Conservation (phyloP, 2,329 filamentous ascomycete genomes). For the Clarireedia monteithiana region DNA sequence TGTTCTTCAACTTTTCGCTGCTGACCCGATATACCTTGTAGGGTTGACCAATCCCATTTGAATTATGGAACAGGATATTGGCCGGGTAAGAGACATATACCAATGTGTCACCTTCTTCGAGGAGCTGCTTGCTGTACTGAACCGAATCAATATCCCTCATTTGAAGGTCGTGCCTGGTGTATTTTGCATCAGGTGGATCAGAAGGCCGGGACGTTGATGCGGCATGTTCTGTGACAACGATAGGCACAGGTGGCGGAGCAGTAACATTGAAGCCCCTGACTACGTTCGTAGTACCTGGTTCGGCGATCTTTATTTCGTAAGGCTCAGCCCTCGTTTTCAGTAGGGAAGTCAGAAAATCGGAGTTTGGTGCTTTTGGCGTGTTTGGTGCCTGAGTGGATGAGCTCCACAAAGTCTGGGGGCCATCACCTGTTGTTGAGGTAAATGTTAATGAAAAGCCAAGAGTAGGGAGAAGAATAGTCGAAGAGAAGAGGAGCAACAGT, state of each 20-base stretch:
- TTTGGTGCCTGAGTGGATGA: too few species aligned
- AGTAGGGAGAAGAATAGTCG: too few species aligned
- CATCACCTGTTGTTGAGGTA: too few species aligned
- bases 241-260: neutral
- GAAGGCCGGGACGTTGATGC: neutral
- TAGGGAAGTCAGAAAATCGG: too few species aligned
- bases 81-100: conserved; percentile 34
- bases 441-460: too few species aligned
- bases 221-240: neutral
- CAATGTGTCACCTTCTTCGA: conserved; percentile 35
- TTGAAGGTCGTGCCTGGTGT: neutral
- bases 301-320: too few species aligned
- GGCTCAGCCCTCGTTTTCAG: too few species aligned
- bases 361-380: too few species aligned
- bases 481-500: too few species aligned
- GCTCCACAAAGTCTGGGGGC: too few species aligned
- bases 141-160: conserved; percentile 15
- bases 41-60: conserved; percentile 19
- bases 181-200: neutral
- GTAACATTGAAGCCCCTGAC: too few species aligned
- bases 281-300: too few species aligned
- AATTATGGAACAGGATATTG: conserved; percentile 21
- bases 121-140: conserved; percentile 14
- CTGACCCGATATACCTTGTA: conserved; percentile 37
- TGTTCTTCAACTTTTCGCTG: conserved; percentile 39